Evolutionary conservation across 306 rosid genomes (phyloP).

Genomic region (Begonia masoniana): DNA sequence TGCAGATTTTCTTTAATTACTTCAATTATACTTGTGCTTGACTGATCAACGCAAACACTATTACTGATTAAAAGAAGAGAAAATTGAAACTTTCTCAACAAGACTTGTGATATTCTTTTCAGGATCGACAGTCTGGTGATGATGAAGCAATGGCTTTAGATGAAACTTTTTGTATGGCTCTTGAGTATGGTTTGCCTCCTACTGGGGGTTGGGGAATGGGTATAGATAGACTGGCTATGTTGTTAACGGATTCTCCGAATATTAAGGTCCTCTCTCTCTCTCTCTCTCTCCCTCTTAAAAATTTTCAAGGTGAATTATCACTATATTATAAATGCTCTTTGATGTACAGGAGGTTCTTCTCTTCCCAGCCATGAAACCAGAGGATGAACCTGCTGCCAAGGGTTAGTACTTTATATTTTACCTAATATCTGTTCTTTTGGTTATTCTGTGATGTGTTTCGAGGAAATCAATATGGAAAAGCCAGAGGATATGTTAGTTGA

Average conservation of each 20-base stretch:
- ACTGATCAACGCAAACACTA: no score
- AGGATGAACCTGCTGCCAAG: slow-evolving; percentile 42
- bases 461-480: no score
- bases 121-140: slow-evolving; percentile 93
- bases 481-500: no score
- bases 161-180: slow-evolving; percentile 75
- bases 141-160: slow-evolving; percentile 94
- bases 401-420: slow-evolving; percentile 5
- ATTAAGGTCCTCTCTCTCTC: slow-evolving; percentile 41
- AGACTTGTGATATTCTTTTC: slow-evolving; percentile 7
- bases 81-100: background rate
- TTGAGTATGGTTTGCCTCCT: slow-evolving; percentile 93
- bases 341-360: slow-evolving; percentile 78
- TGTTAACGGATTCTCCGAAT: slow-evolving; percentile 76
- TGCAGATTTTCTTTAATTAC: no score
- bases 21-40: no score
- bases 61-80: no score
- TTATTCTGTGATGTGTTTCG: no score
- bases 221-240: slow-evolving; percentile 73
- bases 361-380: slow-evolving; percentile 97
- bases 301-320: background rate
- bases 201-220: slow-evolving; percentile 99
- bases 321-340: slow-evolving; percentile 1
- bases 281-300: background rate
- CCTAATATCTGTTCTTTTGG: no score